Conservation (phyloP, 257 asterid species). For the Misopates orontium region DNA sequence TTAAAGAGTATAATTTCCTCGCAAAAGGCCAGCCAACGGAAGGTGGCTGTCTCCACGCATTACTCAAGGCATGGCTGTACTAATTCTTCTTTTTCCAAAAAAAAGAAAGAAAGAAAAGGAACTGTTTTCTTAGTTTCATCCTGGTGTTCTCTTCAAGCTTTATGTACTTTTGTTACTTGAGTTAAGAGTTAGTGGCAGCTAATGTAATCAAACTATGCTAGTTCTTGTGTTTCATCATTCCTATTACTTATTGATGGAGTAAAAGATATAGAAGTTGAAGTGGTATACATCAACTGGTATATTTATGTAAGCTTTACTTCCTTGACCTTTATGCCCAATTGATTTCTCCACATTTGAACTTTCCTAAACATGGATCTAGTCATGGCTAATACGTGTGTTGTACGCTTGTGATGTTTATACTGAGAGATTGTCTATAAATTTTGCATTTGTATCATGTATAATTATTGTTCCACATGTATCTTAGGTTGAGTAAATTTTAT, state of each 20-base stretch:
- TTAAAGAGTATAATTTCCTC: conserved; percentile 90
- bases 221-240: too few relatives aligned
- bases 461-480: background rate
- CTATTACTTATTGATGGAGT: too few relatives aligned
- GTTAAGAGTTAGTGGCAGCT: too few relatives aligned
- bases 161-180: too few relatives aligned
- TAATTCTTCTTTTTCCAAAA: too few relatives aligned
- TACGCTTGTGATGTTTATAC: too few relatives aligned
- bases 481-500: conserved; percentile 10
- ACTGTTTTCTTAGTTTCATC: too few relatives aligned
- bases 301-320: background rate
- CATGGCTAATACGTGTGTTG: background rate
- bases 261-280: too few relatives aligned
- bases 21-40: conserved; percentile 96
- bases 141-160: too few relatives aligned
- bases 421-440: background rate
- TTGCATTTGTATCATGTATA: conserved; percentile 1
- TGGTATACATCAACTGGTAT: too few relatives aligned
- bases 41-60: conserved; percentile 94
- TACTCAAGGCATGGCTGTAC: conserved; percentile 66
- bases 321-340: conserved; percentile 13
- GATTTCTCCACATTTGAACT: background rate
- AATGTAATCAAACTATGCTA: too few relatives aligned
- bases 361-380: background rate
- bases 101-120: too few relatives aligned